phyloP scores from a whole-genome alignment of 2,329 filamentous ascomycete genomes.

The Cytospora schulzeri region DNA sequence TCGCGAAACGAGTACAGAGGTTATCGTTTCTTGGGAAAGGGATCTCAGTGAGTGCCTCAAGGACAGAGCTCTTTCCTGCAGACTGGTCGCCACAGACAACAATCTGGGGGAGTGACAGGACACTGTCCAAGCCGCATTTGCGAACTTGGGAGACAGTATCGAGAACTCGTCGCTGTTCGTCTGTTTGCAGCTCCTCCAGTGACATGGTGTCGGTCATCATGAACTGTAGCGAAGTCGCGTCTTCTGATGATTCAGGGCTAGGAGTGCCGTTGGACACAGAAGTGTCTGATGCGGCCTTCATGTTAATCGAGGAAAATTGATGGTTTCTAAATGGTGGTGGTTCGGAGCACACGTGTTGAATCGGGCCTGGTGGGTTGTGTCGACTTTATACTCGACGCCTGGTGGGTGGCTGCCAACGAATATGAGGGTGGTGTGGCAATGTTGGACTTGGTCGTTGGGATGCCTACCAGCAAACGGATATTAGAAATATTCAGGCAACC shows the following conservation, averaged over 20 bases:
- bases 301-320: background rate
- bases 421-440: background rate
- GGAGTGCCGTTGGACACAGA: background rate
- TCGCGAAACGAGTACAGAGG: constrained; percentile 21
- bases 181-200: constrained; percentile 10
- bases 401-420: background rate
- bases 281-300: background rate
- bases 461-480: too few relatives aligned
- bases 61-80: constrained; percentile 16
- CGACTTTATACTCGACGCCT: background rate
- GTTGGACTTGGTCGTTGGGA: background rate
- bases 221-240: too few relatives aligned
- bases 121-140: background rate
- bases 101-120: constrained; percentile 3
- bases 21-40: constrained; percentile 17
- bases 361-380: too few relatives aligned
- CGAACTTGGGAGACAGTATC: constrained; percentile 15
- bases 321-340: background rate
- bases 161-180: constrained; percentile 16
- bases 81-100: constrained; percentile 23
- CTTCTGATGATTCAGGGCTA: background rate
- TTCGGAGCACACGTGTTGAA: too few relatives aligned
- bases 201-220: background rate
- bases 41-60: constrained; percentile 17
- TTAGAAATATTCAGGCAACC: too few relatives aligned